Evolutionary conservation across 345 rosid species (phyloP), one percentile per base, ranked within the genome.

Genomic region (Dipteronia sinensis): DNA sequence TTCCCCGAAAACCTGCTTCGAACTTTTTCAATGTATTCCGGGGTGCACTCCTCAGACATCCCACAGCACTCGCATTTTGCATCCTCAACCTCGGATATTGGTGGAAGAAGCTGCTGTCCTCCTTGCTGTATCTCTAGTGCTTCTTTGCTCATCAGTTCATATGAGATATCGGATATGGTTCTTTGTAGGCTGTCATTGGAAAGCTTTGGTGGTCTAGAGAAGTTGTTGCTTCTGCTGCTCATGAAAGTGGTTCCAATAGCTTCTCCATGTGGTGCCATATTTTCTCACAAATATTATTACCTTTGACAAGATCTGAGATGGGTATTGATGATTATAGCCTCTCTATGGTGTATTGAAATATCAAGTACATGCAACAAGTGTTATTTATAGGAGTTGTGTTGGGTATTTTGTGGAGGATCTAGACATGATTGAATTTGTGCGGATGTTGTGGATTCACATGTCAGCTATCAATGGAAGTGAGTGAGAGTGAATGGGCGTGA

Each of bases 11-110:
- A 96, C 87, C 83, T 90, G 76, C 72, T 80, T 6, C 95, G 86
- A 22, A 92, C 88, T 2, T 81, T 82, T 25, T 88, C 95, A n/a
- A 94, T 88, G 90, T 92, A 96, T 86, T 91, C 93, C 0, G 80
- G 78, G 1, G 98, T 94, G 85, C 91, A 94, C 90, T 94, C 97
- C 83, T 96, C 97, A 12, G 81, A 83, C 97, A 96, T 90, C 38
- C 95, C 97, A 40, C 99, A 96, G 34, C 99, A 94, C 86, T 96
- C 93, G 42, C 98, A 96, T 78, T 91, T 90, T 10, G 92, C 93
- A 65, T 90, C 90, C 81, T 87, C 94, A 1, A 91, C 95, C 83
- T 92, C 97, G 0, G 92, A 89, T 72, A 93, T 92, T 1, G 90
- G 80, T 11, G 87, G 84, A 1, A 91, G 88, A 19, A 22, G 40